A percentile compares a stretch with the other conserved stretches of the same genome.
These are phyloP conservation scores for Calonectria ilicicola DNA, from an alignment of 2,329 filamentous ascomycete species.

Conservation along the genomic window DNA sequence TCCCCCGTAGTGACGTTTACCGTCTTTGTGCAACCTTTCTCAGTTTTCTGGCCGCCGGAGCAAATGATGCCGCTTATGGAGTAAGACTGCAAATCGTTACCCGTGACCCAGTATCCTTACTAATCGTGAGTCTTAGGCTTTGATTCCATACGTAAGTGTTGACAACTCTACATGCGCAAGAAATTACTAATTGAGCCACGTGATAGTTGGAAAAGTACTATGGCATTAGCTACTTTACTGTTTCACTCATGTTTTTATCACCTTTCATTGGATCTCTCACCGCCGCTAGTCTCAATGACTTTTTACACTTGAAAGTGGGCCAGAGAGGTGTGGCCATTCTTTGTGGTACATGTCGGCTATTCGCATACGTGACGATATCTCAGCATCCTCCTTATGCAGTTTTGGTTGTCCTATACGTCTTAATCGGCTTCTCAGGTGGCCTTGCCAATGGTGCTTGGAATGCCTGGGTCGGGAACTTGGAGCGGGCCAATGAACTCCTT, in stretches of 20 bases:
- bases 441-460: conserved; percentile 69
- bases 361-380: conserved; percentile 71
- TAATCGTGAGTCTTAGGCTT: conserved; percentile 47
- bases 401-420: conserved; percentile 72
- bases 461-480: conserved; percentile 73
- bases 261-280: conserved; percentile 74
- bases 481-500: conserved; percentile 75
- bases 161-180: too few relatives aligned
- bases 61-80: conserved; percentile 70
- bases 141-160: conserved; percentile 58
- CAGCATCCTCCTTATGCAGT: conserved; percentile 77
- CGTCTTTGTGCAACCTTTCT: conserved; percentile 66
- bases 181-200: not conserved
- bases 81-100: conserved; percentile 50
- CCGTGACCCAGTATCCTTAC: not conserved
- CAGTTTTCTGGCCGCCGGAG: conserved; percentile 68
- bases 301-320: conserved; percentile 43
- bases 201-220: conserved; percentile 61
- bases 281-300: conserved; percentile 72
- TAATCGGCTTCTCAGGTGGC: conserved; percentile 79
- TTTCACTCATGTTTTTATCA: conserved; percentile 72
- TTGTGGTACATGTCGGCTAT: conserved; percentile 68
- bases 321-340: conserved; percentile 71
- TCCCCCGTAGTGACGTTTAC: conserved; percentile 53
- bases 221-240: conserved; percentile 68